Evolutionary conservation across 371 early-diverging fungal species (phyloP).

Genomic region (Rhizopus sp.): DNA sequence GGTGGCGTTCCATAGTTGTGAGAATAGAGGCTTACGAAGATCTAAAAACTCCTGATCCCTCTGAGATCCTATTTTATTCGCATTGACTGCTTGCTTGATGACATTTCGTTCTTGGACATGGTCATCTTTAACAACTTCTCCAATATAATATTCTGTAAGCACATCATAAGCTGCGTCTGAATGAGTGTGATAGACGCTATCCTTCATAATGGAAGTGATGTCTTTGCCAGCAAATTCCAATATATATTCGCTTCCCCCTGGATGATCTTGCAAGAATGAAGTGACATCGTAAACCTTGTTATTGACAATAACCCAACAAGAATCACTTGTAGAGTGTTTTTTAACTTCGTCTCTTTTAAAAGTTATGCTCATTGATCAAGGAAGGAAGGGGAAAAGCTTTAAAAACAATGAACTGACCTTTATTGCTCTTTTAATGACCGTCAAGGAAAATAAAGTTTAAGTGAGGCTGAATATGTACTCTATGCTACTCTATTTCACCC

Average conservation of each 20-base stretch:
- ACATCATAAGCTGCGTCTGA: slow-evolving; percentile 85
- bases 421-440: too few species aligned
- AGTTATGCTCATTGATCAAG: neutral
- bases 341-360: slow-evolving; percentile 51
- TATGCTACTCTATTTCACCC: too few species aligned
- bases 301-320: slow-evolving; percentile 95
- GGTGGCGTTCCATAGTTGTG: slow-evolving; percentile 79
- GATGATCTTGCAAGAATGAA: slow-evolving; percentile 86
- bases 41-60: slow-evolving; percentile 78
- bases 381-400: too few species aligned
- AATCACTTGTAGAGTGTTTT: slow-evolving; percentile 80
- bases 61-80: neutral
- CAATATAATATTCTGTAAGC: slow-evolving; percentile 81
- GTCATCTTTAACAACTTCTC: slow-evolving; percentile 51
- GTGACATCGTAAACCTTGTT: slow-evolving; percentile 95
- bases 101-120: slow-evolving; percentile 29
- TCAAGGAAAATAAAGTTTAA: too few species aligned
- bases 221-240: slow-evolving; percentile 79
- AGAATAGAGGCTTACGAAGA: slow-evolving; percentile 78
- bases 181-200: slow-evolving; percentile 77
- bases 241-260: slow-evolving; percentile 74
- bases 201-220: slow-evolving; percentile 69
- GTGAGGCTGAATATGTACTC: too few species aligned
- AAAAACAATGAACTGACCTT: too few species aligned
- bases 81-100: slow-evolving; percentile 4